Evolutionary conservation across 805 yeast species (phyloP), one percentile per base, ranked within the genome.

Genomic region (Candida pini): DNA sequence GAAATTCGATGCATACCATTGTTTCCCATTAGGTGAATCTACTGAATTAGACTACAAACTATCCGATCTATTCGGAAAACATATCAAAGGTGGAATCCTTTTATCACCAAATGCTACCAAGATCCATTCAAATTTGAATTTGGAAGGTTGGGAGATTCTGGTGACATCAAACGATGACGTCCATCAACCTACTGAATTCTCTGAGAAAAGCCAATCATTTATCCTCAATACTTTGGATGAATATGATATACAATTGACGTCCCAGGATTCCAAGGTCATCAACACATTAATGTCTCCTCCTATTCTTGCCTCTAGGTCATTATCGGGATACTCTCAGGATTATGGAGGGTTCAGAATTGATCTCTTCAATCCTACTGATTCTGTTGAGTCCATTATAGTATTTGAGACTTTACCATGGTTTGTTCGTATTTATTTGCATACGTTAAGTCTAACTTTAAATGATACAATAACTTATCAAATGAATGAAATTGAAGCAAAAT

Each of bases 401-500:
- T 80, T 78, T 46, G 97, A 92, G 56, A 69, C 87, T 0, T 64
- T 88, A 19, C 98, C 98, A 0, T 92, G 97, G 97, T 92, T 76
- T 55, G 80, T 88, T 77, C 73, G 90, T 45, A 59, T 86, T 2
- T 92, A 83, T 51, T 59, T 92, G 28, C 88, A 86, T 46, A 77
- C 95, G 0, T 58, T 88, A 36, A 54, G 63, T 3, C 48, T 75
- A 3, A 52, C 46, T 9, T 53, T 45, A 7, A 57, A 53, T 20
- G 52, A 51, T 30, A 45, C 46, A 3, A 31, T 47, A 1, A 19
- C 42, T 9, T 44, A 43, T 14, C 34, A 37, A 17, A 54, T 53
- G 6, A 31, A 45, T 5, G 56, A 60, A 15, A 47, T 44, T 5
- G 48, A 46, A 2, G 51, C 63, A 17, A 53, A 61, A 2, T 54